A percentile compares a stretch with the other conserved stretches of the same genome.
Evolutionary conservation across 2,329 filamentous ascomycete species (phyloP).

Genomic region (Aspergillus versicolor): DNA sequence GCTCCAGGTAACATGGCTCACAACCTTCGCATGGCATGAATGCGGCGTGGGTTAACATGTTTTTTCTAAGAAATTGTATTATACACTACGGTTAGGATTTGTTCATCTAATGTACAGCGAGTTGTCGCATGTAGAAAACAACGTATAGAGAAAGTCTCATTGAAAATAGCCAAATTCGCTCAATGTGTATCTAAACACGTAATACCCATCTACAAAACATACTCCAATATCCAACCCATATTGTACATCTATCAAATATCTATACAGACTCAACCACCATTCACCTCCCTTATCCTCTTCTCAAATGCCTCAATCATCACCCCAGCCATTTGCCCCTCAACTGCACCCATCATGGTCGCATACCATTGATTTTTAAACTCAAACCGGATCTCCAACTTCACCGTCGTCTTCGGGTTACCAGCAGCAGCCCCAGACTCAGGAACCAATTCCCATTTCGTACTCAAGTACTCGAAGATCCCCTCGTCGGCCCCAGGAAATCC

Average conservation of each 20-base stretch:
- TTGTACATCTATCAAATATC: not conserved
- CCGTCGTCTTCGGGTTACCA: conserved; percentile 56
- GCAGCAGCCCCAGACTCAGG: conserved; percentile 33
- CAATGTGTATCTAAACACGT: not conserved
- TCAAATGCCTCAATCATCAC: conserved; percentile 95
- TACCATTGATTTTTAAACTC: conserved; percentile 89
- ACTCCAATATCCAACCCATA: not conserved
- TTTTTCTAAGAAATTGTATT: conserved; percentile 28
- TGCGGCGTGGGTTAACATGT: not conserved
- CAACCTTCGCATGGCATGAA: conserved; percentile 27
- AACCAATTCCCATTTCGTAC: conserved; percentile 45
- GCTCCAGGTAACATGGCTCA: conserved; percentile 19
- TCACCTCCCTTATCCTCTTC: conserved; percentile 65
- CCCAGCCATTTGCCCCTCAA: conserved; percentile 79
- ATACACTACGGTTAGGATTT: conserved; percentile 22
- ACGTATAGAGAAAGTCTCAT: conserved; percentile 5
- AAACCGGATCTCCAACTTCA: conserved; percentile 74
- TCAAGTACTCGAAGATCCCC: conserved; percentile 46
- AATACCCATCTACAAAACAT: not conserved
- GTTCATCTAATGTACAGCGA: conserved; percentile 22
- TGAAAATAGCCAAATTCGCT: conserved; percentile 23
- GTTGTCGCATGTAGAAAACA: conserved; percentile 14
- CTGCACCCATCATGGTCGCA: conserved; percentile 73
- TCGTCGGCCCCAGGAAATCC: conserved; percentile 46
- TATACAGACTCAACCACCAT: conserved; percentile 26